Conservation (phyloP, 805 yeast species). For the Schwanniomyces sp. region DNA sequence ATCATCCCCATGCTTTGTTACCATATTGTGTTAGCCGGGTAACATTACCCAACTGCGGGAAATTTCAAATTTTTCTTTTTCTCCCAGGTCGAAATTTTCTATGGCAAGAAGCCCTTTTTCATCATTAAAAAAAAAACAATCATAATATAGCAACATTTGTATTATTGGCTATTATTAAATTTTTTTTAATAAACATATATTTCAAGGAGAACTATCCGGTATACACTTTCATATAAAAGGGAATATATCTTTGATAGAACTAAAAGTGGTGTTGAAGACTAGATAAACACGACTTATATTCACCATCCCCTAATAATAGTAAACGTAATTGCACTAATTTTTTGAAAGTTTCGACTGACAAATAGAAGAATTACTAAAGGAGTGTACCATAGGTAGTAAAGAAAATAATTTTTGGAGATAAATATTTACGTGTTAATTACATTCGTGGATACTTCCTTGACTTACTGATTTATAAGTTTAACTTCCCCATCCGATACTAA, state of each 20-base stretch:
- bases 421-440: conserved; percentile 1
- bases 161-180: not conserved
- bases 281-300: not conserved
- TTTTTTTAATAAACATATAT: not conserved
- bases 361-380: not conserved
- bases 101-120: conserved; percentile 2
- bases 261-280: not conserved
- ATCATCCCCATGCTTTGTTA: not conserved
- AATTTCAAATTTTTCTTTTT: conserved; percentile 2
- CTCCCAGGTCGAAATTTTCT: not conserved
- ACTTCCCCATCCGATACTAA: not conserved
- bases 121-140: conserved; percentile 1
- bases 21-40: not conserved
- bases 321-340: not conserved
- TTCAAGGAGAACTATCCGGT: not conserved
- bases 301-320: not conserved
- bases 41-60: conserved; percentile 2
- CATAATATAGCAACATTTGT: conserved; percentile 2
- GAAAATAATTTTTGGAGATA: conserved; percentile 1
- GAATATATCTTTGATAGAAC: not conserved
- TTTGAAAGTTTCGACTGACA: conserved; percentile 1
- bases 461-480: not conserved
- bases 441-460: not conserved
- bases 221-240: not conserved
- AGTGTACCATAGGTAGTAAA: not conserved